These are phyloP conservation scores for Plasmodium gallinaceum DNA, from an alignment of 169 alveolate genomes.

Conservation along the genomic window DNA sequence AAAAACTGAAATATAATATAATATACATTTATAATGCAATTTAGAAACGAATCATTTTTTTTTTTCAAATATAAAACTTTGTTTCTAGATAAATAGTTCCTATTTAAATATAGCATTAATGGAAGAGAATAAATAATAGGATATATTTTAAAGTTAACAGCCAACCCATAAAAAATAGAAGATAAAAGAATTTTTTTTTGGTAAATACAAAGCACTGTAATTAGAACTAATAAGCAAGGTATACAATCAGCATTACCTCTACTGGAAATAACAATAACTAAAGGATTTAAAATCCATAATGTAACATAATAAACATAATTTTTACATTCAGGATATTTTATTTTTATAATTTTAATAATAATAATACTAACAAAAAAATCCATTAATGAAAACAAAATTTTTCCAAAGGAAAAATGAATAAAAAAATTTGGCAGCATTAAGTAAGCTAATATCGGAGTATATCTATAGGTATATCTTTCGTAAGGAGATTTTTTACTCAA, in stretches of 20 bases:
- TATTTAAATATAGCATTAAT: conserved; percentile 82
- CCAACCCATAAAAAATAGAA: conserved; percentile 90
- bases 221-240: conserved; percentile 83
- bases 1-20: conserved; percentile 9
- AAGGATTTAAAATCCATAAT: conserved; percentile 95
- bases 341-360: conserved; percentile 48
- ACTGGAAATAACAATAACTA: conserved; percentile 93
- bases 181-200: conserved; percentile 79
- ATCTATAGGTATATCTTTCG: conserved; percentile 97
- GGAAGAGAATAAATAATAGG: conserved; percentile 97
- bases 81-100: conserved; percentile 39
- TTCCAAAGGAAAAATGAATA: conserved; percentile 88
- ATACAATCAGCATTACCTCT: conserved; percentile 95
- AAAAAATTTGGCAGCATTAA: conserved; percentile 83
- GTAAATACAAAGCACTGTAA: conserved; percentile 80
- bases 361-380: conserved; percentile 87
- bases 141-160: conserved; percentile 96
- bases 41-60: conserved; percentile 35
- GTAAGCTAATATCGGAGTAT: conserved; percentile 95
- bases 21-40: conserved; percentile 30
- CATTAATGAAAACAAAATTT: conserved; percentile 91
- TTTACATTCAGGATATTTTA: conserved; percentile 51
- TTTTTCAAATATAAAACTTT: conserved; percentile 67
- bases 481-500: conserved; percentile 95
- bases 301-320: conserved; percentile 79